Evolutionary conservation across 2,329 filamentous ascomycete genomes (phyloP).

Genomic region (Claviceps sp.): DNA sequence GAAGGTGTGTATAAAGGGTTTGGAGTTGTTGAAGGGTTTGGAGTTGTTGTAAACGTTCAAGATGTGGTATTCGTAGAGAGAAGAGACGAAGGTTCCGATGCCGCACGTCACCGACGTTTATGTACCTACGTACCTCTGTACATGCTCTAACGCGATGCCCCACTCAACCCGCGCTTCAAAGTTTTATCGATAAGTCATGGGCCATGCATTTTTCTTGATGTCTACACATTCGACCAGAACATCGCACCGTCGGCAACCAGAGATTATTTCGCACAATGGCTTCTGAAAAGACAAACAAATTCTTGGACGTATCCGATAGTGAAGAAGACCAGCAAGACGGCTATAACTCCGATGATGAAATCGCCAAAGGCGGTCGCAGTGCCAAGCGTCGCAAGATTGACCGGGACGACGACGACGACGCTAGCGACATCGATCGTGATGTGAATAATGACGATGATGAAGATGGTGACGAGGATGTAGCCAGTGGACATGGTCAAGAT

Average conservation of each 20-base stretch:
- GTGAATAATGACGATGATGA: constrained; percentile 14
- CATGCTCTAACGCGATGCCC: too few species aligned
- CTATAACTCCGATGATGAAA: constrained; percentile 57
- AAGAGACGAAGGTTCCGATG: too few species aligned
- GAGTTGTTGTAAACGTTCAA: too few species aligned
- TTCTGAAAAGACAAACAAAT: constrained; percentile 58
- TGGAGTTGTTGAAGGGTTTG: too few species aligned
- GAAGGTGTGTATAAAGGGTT: too few species aligned
- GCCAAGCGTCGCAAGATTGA: constrained; percentile 51
- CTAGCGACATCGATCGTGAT: constrained; percentile 21
- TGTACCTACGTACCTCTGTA: too few species aligned
- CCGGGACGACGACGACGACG: constrained; percentile 24
- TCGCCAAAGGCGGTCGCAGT: constrained; percentile 49
- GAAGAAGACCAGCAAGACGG: constrained; percentile 43
- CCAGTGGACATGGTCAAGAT: not conserved
- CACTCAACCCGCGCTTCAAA: too few species aligned
- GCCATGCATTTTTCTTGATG: too few species aligned
- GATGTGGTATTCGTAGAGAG: too few species aligned
- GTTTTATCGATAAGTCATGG: too few species aligned
- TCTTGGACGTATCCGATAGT: constrained; percentile 47
- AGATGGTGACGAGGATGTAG: not conserved
- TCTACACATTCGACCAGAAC: not conserved
- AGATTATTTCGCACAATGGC: constrained; percentile 34
- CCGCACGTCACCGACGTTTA: too few species aligned
- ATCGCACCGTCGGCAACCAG: not conserved